Evolutionary conservation across 345 rosid genomes (phyloP).

Genomic region (Melaleuca alternifolia): DNA sequence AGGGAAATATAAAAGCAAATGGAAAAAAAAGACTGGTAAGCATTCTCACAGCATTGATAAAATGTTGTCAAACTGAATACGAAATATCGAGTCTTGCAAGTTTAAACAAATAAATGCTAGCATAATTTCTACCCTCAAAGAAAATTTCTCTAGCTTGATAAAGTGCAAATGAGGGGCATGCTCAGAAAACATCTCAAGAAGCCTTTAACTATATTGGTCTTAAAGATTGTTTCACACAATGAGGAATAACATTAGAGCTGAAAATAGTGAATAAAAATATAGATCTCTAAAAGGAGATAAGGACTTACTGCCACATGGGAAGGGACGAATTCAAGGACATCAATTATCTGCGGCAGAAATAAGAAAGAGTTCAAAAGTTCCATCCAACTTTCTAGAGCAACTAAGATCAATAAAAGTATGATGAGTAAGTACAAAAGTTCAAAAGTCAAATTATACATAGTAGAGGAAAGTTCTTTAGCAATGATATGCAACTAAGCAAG

Average conservation of each 20-base stretch:
- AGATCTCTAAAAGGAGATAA: not conserved
- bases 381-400: not conserved
- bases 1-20: not conserved
- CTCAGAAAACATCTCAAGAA: not conserved
- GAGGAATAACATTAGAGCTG: not conserved
- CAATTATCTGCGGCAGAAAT: constrained; percentile 56
- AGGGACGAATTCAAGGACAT: constrained; percentile 81
- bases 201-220: not conserved
- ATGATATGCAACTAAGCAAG: not conserved
- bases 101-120: not conserved
- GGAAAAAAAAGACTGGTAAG: not conserved
- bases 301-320: constrained; percentile 78
- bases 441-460: not conserved
- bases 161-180: not conserved
- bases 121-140: not conserved
- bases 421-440: not conserved
- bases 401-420: not conserved
- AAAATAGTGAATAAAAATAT: not conserved
- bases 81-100: not conserved
- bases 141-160: not conserved
- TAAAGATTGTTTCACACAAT: not conserved
- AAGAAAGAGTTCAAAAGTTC: not conserved
- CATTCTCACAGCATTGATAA: not conserved
- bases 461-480: not conserved
- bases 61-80: not conserved